These are phyloP conservation scores for Emmonsiellopsis sp. DNA, from an alignment of 2,329 filamentous ascomycete species.

Conservation along the genomic window DNA sequence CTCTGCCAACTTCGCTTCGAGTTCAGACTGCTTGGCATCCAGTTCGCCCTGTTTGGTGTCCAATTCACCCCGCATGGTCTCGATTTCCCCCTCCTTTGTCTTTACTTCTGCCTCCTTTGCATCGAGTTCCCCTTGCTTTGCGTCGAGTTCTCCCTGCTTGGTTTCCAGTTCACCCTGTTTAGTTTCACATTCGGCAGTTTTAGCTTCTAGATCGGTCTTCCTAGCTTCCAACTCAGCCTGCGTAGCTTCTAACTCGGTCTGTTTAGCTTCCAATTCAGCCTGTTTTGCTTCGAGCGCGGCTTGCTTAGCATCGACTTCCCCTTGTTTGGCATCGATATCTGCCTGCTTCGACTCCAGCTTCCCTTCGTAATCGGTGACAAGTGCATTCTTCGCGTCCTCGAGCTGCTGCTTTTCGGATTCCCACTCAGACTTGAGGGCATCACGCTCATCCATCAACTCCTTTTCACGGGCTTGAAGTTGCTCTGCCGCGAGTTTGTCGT, in stretches of 20 bases:
- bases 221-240: conserved; percentile 20
- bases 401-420: conserved; percentile 31
- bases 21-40: conserved; percentile 13
- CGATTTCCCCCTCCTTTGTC: conserved; percentile 11
- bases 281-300: conserved; percentile 21
- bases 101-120: conserved; percentile 9
- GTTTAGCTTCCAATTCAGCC: conserved; percentile 18
- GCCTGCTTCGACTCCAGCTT: conserved; percentile 19
- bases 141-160: conserved; percentile 8
- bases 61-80: conserved; percentile 12
- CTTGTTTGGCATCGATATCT: conserved; percentile 23
- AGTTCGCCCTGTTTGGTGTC: conserved; percentile 17
- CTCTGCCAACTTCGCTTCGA: conserved; percentile 19
- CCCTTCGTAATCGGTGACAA: conserved; percentile 29
- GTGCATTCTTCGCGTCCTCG: conserved; percentile 25
- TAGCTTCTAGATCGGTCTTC: conserved; percentile 18
- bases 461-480: conserved; percentile 30
- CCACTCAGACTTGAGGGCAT: conserved; percentile 25
- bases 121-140: conserved; percentile 10
- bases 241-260: conserved; percentile 19
- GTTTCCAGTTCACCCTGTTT: conserved; percentile 12
- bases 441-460: conserved; percentile 34
- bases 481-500: conserved; percentile 31
- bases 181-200: conserved; percentile 10
- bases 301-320: conserved; percentile 27